These are phyloP conservation scores for Boletus reticulatus DNA, from an alignment of 768 basidiomycete genomes.

Conservation along the genomic window DNA sequence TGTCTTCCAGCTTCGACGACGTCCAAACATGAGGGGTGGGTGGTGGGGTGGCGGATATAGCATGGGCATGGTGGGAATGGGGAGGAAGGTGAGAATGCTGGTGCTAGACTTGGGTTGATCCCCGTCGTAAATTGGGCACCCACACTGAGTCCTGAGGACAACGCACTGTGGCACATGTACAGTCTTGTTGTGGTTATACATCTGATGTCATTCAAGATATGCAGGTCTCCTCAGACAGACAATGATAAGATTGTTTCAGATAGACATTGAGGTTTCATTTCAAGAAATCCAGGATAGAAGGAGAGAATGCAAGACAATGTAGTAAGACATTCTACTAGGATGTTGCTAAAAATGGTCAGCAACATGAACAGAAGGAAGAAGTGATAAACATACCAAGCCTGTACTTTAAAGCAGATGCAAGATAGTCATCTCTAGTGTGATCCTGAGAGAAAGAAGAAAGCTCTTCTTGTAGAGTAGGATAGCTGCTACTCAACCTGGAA, in stretches of 20 bases:
- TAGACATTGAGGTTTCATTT: too few species aligned
- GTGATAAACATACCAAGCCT: too few species aligned
- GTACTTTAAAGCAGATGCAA: too few species aligned
- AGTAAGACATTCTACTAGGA: too few species aligned
- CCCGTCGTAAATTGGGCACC: background rate
- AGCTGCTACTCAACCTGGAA: too few species aligned
- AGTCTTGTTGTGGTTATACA: slow-evolving; percentile 70
- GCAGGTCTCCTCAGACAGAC: slow-evolving; percentile 44
- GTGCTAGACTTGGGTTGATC: background rate
- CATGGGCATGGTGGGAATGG: background rate
- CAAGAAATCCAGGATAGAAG: too few species aligned
- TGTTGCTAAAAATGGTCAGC: too few species aligned
- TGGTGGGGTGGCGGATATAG: background rate
- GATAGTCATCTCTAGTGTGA: rapidly evolving
- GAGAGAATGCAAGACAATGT: too few species aligned
- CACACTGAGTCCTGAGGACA: slow-evolving; percentile 8
- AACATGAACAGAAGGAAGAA: too few species aligned
- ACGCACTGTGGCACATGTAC: slow-evolving; percentile 56
- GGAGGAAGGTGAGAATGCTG: background rate
- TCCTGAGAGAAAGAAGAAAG: too few species aligned
- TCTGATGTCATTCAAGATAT: slow-evolving; percentile 57
- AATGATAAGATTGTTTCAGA: slow-evolving; percentile 17
- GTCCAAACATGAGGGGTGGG: slow-evolving; percentile 7
- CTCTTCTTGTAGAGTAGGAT: too few species aligned
- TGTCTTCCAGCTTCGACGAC: slow-evolving; percentile 42